These are phyloP conservation scores for Trichodelitschia bisporula DNA, from an alignment of 495 filamentous ascomycete genomes.

Conservation along the genomic window DNA sequence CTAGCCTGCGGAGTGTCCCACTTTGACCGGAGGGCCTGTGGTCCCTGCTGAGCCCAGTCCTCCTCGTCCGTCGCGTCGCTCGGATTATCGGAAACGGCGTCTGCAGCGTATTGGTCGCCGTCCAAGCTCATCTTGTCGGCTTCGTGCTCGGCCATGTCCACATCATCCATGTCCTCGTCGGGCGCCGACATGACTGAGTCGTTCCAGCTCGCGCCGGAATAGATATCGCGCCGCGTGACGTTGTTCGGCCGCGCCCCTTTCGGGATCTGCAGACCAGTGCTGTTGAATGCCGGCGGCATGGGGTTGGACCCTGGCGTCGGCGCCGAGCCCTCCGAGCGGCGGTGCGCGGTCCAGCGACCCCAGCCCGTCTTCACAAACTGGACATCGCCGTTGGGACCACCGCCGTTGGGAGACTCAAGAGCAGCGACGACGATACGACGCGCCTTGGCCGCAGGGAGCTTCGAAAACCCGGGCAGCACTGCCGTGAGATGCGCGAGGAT, in stretches of 20 bases:
- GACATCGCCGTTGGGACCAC: conserved; percentile 44
- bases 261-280: conserved; percentile 40
- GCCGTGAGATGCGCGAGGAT: conserved; percentile 84
- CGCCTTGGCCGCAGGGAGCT: conserved; percentile 78
- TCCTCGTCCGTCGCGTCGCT: conserved; percentile 90
- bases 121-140: conserved; percentile 94
- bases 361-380: conserved; percentile 92
- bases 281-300: conserved; percentile 5
- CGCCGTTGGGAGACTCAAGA: conserved; percentile 47
- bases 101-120: conserved; percentile 43
- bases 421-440: conserved; percentile 69
- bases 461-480: conserved; percentile 76
- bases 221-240: conserved; percentile 18
- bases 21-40: conserved; percentile 53
- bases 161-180: conserved; percentile 19
- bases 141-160: conserved; percentile 56
- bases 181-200: conserved; percentile 12
- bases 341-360: conserved; percentile 82
- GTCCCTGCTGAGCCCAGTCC: conserved; percentile 82
- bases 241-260: conserved; percentile 15
- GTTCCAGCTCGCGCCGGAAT: conserved; percentile 33
- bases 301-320: neutral
- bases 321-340: conserved; percentile 32
- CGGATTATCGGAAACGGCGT: conserved; percentile 39
- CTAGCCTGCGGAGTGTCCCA: conserved; percentile 13